Base-by-base conservation (phyloP, 2,329 filamentous ascomycete genomes). In the Fusarium phyllophilum region DNA sequence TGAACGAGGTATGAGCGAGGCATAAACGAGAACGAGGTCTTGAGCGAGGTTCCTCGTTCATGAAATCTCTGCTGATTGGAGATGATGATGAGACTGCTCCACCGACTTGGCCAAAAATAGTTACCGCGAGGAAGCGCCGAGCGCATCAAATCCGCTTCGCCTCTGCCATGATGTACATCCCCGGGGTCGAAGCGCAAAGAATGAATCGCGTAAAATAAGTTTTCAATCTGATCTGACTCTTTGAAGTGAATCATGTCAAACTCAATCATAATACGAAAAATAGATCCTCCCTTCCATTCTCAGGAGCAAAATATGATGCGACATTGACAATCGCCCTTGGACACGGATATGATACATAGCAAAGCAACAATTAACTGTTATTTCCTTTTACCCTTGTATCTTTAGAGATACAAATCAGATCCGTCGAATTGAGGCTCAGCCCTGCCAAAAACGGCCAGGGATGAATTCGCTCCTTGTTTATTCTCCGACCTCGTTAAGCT, bases 331-430 rank as follows among this genome's bases (percentile, higher is more conserved):
- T 14, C 14, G 6, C 2, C 22, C 12, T 9, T 20, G 31, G 31
- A 12, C 3, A 14, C 6, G 3, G 17, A 15, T 2, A 24, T 10
- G 17, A 11, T 8, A 20, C 3, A 36, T 12, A 20, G 1, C n/a
- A 24, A 5, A 11, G 48, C 4, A 5, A 20, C 15, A 34, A 10
- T 20, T 4, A 24, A 51, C 48, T 1, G 4, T 11, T 24, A 24
- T 51, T 24, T 34, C 17, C 17, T 5, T 24, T 34, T 8, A 20
- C 6, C 31, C 49, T 2, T 6, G 49, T 11, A 8, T 24, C 0
- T 15, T 34, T 13, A 6, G 12, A 34, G 17, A 20, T 24, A 5
- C 17, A 11, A 9, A 6, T 14, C 2, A 38, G 11, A 29, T 38
- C 20, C 34, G 6, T 20, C 10, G 20, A n/a, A 8, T 13, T 29